Evolutionary conservation across 2,329 filamentous ascomycete genomes (phyloP), one percentile per base, ranked within the genome.

Genomic region (Cercospora sojina): DNA sequence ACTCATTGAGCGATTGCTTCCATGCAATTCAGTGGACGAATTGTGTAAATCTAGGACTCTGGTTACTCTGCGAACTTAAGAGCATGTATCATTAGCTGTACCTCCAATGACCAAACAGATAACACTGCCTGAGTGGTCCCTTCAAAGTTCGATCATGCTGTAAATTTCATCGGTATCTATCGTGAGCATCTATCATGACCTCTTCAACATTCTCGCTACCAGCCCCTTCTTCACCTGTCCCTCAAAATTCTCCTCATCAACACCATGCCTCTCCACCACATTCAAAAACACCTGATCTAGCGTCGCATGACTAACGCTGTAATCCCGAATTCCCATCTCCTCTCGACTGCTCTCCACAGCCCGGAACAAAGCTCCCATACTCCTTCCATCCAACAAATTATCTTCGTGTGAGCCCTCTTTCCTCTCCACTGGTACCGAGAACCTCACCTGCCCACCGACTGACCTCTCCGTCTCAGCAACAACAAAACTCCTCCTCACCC

Each of bases 251-350:
- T 69, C 68, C 58, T 68, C 70, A 65, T 69, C 67, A 35, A 69
- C 67, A 2, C 67, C 68, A 64, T 71, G 67, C 43, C 64, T 63
- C 1, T 89, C 88, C 8, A 96, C 92, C 74, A 96, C 93, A 32
- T 86, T 85, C 77, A 96, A 79, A 77, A 97, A 97, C 0, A 96
- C 92, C 78, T 96, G 91, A 75, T 97, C 93, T 53, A 96, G 80
- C 27, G 91, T 95, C 18, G 92, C 93, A 25, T 91, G 91, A 64
- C 87, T 90, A 70, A 96, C 91, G 62, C 90, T 92, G 79, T 93
- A 96, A 78, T 95, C 91, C 75, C 91, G 89, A 51, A 96, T 84
- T 0, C 90, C 90, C 47, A 96, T 77, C 3, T 49, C 77, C n/a
- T 86, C 80, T 72, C 88, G 90, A 67, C 87, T 82, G 72, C 87